A percentile compares a stretch with the other conserved stretches of the same genome.
Conservation (phyloP, 1,284 basidiomycete genomes). For the Tilletia caries region DNA sequence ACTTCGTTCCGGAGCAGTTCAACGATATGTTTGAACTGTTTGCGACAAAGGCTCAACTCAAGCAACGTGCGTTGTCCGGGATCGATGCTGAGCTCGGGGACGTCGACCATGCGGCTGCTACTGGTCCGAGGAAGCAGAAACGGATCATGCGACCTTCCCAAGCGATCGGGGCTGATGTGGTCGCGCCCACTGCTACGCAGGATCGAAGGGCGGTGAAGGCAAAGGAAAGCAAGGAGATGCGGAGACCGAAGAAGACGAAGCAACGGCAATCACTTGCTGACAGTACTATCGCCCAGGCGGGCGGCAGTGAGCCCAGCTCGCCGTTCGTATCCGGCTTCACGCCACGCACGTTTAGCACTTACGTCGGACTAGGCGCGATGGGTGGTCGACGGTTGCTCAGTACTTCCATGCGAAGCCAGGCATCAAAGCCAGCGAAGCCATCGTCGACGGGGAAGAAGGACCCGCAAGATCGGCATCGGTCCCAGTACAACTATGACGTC, state of each 20-base stretch:
- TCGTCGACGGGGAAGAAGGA: not conserved
- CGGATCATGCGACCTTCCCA: not conserved
- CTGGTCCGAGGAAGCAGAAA: conserved; percentile 1
- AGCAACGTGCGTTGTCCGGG: not conserved
- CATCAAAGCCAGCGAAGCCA: not conserved
- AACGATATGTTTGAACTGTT: conserved; percentile 10
- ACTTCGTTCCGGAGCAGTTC: not conserved
- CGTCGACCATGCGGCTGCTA: conserved; percentile 10
- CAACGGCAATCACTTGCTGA: conserved; percentile 3
- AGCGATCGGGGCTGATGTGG: conserved; percentile 12
- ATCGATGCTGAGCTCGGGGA: not conserved
- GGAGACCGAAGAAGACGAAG: conserved; percentile 9
- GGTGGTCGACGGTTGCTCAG: not conserved
- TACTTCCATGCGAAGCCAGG: not conserved
- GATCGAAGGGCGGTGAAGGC: conserved; percentile 5
- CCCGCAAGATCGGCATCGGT: conserved; percentile 27
- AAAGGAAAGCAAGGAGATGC: not conserved
- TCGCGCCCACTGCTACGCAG: conserved; percentile 8
- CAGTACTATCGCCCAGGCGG: not conserved
- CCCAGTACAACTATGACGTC: conserved; percentile 51
- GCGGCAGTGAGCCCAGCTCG: not conserved
- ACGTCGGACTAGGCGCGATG: not conserved
- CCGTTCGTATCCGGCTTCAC: not conserved
- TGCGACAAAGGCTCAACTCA: conserved; percentile 6
- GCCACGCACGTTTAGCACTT: not conserved